phyloP scores from a whole-genome alignment of 2,329 filamentous ascomycete species.

The Exophiala sp. region DNA sequence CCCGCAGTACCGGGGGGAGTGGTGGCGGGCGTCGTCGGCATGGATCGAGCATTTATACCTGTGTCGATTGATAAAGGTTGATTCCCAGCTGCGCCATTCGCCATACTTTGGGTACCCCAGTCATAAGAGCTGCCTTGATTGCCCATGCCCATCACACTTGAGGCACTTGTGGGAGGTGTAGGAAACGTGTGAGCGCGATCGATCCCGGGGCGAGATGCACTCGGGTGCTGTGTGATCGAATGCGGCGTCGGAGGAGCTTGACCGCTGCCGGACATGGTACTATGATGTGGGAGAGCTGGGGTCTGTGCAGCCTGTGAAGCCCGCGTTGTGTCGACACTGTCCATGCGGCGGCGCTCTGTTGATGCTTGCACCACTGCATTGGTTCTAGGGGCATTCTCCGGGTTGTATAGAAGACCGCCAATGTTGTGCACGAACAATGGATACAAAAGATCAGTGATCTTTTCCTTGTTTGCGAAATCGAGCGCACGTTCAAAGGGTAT shows the following conservation, averaged over 20 bases:
- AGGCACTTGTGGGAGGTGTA: constrained; percentile 88
- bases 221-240: constrained; percentile 56
- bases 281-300: constrained; percentile 55
- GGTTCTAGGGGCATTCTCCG: constrained; percentile 74
- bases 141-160: constrained; percentile 72
- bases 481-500: constrained; percentile 97
- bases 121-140: constrained; percentile 69
- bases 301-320: constrained; percentile 49
- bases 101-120: constrained; percentile 65
- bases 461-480: constrained; percentile 98
- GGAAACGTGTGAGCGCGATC: constrained; percentile 90
- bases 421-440: constrained; percentile 98
- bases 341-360: constrained; percentile 66
- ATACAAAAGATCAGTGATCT: constrained; percentile 92
- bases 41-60: constrained; percentile 69
- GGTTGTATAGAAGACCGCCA: constrained; percentile 85
- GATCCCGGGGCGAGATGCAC: constrained; percentile 60
- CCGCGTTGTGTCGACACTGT: constrained; percentile 50
- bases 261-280: constrained; percentile 57
- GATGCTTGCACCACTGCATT: constrained; percentile 81
- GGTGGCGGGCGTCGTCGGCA: constrained; percentile 84
- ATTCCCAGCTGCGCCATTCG: constrained; percentile 52
- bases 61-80: constrained; percentile 79
- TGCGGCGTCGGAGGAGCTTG: constrained; percentile 62
- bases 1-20: constrained; percentile 75